These are phyloP conservation scores for Cyberlindnera maclurae DNA, from an alignment of 805 yeast species.

Conservation along the genomic window DNA sequence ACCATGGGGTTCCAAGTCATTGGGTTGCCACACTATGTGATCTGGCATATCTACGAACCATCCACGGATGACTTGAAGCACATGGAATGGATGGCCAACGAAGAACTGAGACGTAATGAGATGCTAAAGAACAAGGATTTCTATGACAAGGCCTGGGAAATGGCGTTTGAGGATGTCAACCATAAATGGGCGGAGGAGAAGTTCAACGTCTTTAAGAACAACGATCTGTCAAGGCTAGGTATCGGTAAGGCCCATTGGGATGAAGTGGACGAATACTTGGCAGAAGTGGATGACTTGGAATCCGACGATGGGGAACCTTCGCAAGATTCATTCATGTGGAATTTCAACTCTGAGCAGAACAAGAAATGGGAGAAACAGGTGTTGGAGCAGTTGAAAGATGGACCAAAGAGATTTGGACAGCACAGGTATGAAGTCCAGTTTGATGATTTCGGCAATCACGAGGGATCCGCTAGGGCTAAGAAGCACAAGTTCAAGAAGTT, in stretches of 20 bases:
- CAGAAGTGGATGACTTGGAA: constrained; percentile 19
- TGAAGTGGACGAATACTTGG: constrained; percentile 41
- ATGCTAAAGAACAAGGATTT: constrained; percentile 56
- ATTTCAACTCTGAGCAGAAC: constrained; percentile 13
- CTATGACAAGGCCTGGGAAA: constrained; percentile 65
- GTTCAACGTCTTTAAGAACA: constrained; percentile 64
- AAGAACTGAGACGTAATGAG: constrained; percentile 58
- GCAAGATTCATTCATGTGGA: constrained; percentile 18
- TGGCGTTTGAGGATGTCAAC: constrained; percentile 72
- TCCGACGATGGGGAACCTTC: constrained; percentile 5
- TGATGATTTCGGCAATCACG: constrained; percentile 14
- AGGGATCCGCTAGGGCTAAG: constrained; percentile 13
- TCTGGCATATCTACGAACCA: constrained; percentile 97
- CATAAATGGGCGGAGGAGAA: constrained; percentile 70
- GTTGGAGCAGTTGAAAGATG: constrained; percentile 12
- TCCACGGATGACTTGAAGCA: constrained; percentile 83
- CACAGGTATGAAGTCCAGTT: constrained; percentile 14
- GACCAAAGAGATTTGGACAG: constrained; percentile 17
- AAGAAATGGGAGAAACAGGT: constrained; percentile 19
- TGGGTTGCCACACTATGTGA: constrained; percentile 90
- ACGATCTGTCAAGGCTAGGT: constrained; percentile 50
- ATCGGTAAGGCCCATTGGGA: constrained; percentile 61
- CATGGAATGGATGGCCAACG: constrained; percentile 86
- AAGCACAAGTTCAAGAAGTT: constrained; percentile 19
- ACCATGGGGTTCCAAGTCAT: constrained; percentile 81